A percentile compares a stretch with the other conserved stretches of the same genome.
phyloP scores from a whole-genome alignment of 2,329 filamentous ascomycete species.

The Parascedosporium putredinis region DNA sequence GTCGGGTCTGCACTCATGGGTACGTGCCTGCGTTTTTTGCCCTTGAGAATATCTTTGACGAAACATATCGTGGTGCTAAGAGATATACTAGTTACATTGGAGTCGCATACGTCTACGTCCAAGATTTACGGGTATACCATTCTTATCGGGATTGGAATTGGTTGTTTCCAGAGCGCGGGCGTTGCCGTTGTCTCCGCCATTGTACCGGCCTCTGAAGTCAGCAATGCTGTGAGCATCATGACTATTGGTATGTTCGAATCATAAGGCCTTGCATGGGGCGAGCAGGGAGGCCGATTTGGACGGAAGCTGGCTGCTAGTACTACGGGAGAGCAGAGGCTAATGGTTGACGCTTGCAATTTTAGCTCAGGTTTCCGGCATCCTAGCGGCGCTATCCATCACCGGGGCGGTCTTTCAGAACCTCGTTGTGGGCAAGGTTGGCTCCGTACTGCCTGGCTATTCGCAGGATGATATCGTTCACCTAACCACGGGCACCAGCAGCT shows the following conservation, averaged over 20 bases:
- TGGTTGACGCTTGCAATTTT: no score
- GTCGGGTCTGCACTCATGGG: conserved; percentile 24
- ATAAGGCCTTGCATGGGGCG: not conserved
- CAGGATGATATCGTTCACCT: not conserved
- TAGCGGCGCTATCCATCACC: conserved; percentile 6
- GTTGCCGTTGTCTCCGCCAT: conserved; percentile 24
- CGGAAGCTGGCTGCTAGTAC: no score
- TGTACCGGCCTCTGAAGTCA: conserved; percentile 18
- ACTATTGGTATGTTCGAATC: conserved; percentile 12
- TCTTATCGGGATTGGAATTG: conserved; percentile 29
- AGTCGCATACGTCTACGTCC: conserved; percentile 5
- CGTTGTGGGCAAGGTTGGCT: not conserved
- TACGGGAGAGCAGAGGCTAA: no score
- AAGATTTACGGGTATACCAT: conserved; percentile 25
- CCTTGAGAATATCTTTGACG: not conserved
- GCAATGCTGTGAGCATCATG: conserved; percentile 25
- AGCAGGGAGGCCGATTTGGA: no score
- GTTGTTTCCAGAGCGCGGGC: conserved; percentile 21
- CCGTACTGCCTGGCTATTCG: not conserved
- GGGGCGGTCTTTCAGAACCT: conserved; percentile 9
- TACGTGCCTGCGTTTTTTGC: conserved; percentile 10
- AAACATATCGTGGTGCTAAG: not conserved
- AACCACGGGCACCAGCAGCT: conserved; percentile 7
- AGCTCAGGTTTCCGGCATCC: conserved; percentile 5
- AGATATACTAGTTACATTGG: not conserved